Percentiles rank a stretch among this genome's conserved stretches.
Evolutionary conservation across 2,329 filamentous ascomycete species (phyloP).

Genomic region (Leptodontidium sp.): DNA sequence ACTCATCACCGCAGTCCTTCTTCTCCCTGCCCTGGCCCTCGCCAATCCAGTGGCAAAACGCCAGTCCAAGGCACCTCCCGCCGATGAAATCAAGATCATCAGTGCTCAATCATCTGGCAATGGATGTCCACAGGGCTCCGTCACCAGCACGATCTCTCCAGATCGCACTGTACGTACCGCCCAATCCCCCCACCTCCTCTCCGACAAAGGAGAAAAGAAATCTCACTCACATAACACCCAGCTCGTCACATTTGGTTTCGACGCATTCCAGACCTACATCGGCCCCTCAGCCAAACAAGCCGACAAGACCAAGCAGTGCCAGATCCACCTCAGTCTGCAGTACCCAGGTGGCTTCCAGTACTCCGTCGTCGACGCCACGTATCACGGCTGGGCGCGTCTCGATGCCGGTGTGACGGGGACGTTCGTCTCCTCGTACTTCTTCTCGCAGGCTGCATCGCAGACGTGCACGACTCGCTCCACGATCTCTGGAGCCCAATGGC

Average conservation of each 20-base stretch:
- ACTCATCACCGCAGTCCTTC: conserved; percentile 25
- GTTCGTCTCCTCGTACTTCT: conserved; percentile 38
- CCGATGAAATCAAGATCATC: conserved; percentile 31
- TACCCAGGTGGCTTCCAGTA: conserved; percentile 39
- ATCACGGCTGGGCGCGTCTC: conserved; percentile 37
- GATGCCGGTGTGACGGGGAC: conserved; percentile 34
- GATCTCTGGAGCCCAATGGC: conserved; percentile 33
- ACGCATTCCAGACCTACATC: conserved; percentile 38
- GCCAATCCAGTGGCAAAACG: conserved; percentile 27
- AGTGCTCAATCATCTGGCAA: conserved; percentile 33
- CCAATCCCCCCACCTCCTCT: not conserved
- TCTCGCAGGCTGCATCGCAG: conserved; percentile 35
- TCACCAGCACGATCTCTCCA: conserved; percentile 29
- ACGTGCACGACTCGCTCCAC: conserved; percentile 35
- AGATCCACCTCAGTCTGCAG: conserved; percentile 35
- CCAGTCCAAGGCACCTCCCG: conserved; percentile 16
- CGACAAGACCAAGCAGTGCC: conserved; percentile 37
- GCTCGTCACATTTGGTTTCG: conserved; percentile 32
- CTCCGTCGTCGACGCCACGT: conserved; percentile 35
- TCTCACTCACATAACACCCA: not conserved
- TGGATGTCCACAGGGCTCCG: conserved; percentile 35
- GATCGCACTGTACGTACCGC: conserved; percentile 29
- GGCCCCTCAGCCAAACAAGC: conserved; percentile 32
- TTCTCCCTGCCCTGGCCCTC: conserved; percentile 33
- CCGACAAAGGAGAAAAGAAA: not conserved